Evolutionary conservation across 495 filamentous ascomycete species (phyloP), one percentile per base, ranked within the genome.

Genomic region (Penicillium cinerascens): DNA sequence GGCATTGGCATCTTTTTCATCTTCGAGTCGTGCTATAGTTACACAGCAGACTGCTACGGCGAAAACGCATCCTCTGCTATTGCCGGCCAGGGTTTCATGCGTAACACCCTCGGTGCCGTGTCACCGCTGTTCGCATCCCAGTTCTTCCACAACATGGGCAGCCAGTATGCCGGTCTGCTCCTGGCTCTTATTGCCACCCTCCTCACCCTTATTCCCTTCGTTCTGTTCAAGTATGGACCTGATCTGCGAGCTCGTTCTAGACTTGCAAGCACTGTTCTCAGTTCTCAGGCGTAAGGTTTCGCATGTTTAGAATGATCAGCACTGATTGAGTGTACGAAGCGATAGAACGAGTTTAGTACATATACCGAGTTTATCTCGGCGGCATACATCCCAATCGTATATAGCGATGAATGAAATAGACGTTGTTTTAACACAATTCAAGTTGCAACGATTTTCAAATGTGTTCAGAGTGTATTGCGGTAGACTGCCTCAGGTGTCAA

Each of bases 1-100:
- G 54, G 61, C 38, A 63, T 79, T 39, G 76, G 76, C 45, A 78
- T 77, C 55, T 78, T 78, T 60, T 72, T 76, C 53, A 72, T 78
- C 47, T 64, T 79, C 51, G 76, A 79, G 60, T 67, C 64, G 2
- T 59, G 59, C 41, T 69, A 75, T 41, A 72, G 67, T 10, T 79
- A 75, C 45, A 78, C 75, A 0, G 64, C 67, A 2, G 65, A 71
- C 51, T 76, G 75, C 59, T 78, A 78, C 45, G 73, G 71, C 18
- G 65, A 70, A 47, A 73, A 67, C 57, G 64, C 71, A 0, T 75
- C 72, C 0, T 72, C 72, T 6, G 70, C 74, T n/a, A 72, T 70
- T 17, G 80, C 75, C 8, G 77, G 74, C 1, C 70, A 80, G 52
- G 73, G 74, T n/a, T 68, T 75, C 41, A 65, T 79, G 56, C 60